Percentiles rank a stretch among this genome's conserved stretches.
These are phyloP conservation scores for Talaromyces sp. DNA, from an alignment of 2,329 filamentous ascomycete species.

Conservation along the genomic window DNA sequence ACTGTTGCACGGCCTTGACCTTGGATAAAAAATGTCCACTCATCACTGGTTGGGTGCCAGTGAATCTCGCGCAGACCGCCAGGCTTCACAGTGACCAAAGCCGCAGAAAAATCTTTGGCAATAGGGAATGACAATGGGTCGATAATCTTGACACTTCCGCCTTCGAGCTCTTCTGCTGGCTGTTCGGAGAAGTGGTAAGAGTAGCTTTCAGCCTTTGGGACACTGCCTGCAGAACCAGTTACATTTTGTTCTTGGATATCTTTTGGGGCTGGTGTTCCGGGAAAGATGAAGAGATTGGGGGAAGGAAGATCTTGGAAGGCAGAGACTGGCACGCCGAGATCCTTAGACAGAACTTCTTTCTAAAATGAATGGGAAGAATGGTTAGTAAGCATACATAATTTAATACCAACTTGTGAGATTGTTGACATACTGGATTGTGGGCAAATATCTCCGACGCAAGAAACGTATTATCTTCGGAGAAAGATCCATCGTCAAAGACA, in stretches of 20 bases:
- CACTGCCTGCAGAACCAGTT: slow-evolving; percentile 54
- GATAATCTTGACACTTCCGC: slow-evolving; percentile 67
- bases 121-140: slow-evolving; percentile 73
- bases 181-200: slow-evolving; percentile 68
- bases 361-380: slow-evolving; percentile 9
- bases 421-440: slow-evolving; percentile 25
- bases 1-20: slow-evolving; percentile 69
- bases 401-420: background rate
- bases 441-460: slow-evolving; percentile 60
- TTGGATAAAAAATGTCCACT: slow-evolving; percentile 74
- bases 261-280: slow-evolving; percentile 58
- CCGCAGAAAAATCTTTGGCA: slow-evolving; percentile 67
- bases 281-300: slow-evolving; percentile 71
- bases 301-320: slow-evolving; percentile 60
- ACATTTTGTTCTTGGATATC: slow-evolving; percentile 62
- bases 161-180: slow-evolving; percentile 59
- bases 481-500: slow-evolving; percentile 56
- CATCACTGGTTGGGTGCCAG: slow-evolving; percentile 74
- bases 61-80: slow-evolving; percentile 74
- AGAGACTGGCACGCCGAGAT: slow-evolving; percentile 45
- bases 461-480: slow-evolving; percentile 69
- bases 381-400: background rate
- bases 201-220: slow-evolving; percentile 61
- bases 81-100: slow-evolving; percentile 64
- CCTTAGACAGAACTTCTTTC: slow-evolving; percentile 50